Evolutionary conservation across 306 rosid genomes (phyloP), one percentile per base, ranked within the genome.

Genomic region (Amphicarpaea edgeworthii): DNA sequence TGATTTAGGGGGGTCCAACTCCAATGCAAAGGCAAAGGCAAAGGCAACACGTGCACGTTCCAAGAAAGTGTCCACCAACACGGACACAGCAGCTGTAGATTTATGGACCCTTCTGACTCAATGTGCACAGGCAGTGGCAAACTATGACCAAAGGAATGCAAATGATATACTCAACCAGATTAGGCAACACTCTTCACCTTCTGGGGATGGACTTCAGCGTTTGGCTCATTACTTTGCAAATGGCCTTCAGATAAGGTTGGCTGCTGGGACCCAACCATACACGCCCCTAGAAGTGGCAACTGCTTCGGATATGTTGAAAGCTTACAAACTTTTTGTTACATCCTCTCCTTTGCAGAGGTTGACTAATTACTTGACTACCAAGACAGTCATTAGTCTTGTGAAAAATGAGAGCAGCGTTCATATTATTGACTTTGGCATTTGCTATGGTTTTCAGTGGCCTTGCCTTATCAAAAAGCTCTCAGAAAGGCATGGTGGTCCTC

Each of bases 391-490:
- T 34, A 86, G 77, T 12, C 79, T 65, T 49, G 78, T 86, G 24
- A 54, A 75, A 59, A 73, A 88, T 28, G 90, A 81, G 77, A 53
- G 78, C 21, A 73, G 75, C 12, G 65, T 89, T 41, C 98, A 93
- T 76, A 37, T 93, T 7, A 84, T 91, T 78, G 92, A 91, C 70
- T 88, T 93, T 60, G 97, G 97, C 14, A 85, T 93, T 50, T 85
- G 80, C 59, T 90, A 93, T 66, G 97, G 96, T 61, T 90, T 75
- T 71, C 93, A 93, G 38, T 93, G 97, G 97, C 96, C 97, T 0
- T 86, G 85, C 84, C 92, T 93, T 3, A 84, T 93, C 68, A 83
- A 84, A 7, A 38, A 1, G 17, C 91, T 93, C 51, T 78, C 96
- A 6, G 28, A 41, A 26, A 82, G 92, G 53, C 73, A 58, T 1